Evolutionary conservation across 2,329 filamentous ascomycete genomes (phyloP), one percentile per base, ranked within the genome.

Genomic region (Epicoccum sorghinum): DNA sequence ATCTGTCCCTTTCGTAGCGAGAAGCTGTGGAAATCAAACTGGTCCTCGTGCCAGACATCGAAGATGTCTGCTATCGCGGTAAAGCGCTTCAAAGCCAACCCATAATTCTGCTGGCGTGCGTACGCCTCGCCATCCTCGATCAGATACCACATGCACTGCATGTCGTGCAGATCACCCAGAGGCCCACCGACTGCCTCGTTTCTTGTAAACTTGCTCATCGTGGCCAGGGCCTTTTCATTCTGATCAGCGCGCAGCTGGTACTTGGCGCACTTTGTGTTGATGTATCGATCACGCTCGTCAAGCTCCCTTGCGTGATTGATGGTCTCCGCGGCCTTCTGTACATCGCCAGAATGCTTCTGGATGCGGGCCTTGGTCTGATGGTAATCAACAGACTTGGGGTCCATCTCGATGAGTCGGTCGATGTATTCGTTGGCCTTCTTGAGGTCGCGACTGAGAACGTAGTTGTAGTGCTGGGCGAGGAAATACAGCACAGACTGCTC

Each of bases 1-100:
- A 98, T 91, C 81, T 96, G 93, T 12, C 96, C 96, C 76, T 98
- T 99, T 18, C 95, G 84, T n/a, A 99, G 80, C 18, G 92, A 97
- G 77, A 99, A 99, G 73, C 87, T 91, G 81, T 99, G 96, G 80
- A 99, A 99, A 74, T 99, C 95, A 68, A 98, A 97, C 70, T 99
- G 95, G 67, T 99, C 95, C 73, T 99, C 96, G 71, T 96, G 89
- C 95, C 95, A 99, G 18, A 91, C 87, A 62, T 98, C 93, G 68
- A 99, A 99, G 62, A 99, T 96, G 76, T 90, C 91, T 73, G 89
- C 88, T 52, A 99, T 85, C 22, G 90, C 83, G 61, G 93, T 90
- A 76, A 97, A 93, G 44, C 96, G 87, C 80, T 99, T 99, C 47
- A 99, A 81, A 0, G 96, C 93, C 55, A 97, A 82, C 4, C 89